phyloP scores from a whole-genome alignment of 345 rosid genomes.

The Murraya paniculata region DNA sequence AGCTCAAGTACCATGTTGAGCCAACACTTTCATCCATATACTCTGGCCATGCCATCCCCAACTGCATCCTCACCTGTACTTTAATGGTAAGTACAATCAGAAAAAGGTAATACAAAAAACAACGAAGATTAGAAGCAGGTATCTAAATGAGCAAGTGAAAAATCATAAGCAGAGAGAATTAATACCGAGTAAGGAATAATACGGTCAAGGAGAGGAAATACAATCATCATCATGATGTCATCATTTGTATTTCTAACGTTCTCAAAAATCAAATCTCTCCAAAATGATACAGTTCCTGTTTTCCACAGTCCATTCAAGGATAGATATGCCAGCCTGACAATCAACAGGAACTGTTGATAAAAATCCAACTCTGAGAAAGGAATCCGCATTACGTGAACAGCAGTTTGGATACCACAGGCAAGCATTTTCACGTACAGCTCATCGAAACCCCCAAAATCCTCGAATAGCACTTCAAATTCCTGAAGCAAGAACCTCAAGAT shows the following conservation, averaged over 20 bases:
- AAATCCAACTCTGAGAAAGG: constrained; percentile 84
- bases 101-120: constrained; percentile 4
- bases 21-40: constrained; percentile 70
- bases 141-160: constrained; percentile 1
- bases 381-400: constrained; percentile 90
- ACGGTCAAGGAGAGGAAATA: constrained; percentile 64
- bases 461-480: constrained; percentile 84
- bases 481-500: constrained; percentile 33
- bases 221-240: constrained; percentile 60
- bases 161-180: constrained; percentile 12
- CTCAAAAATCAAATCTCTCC: constrained; percentile 45
- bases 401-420: constrained; percentile 73
- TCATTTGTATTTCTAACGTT: constrained; percentile 58
- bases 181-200: constrained; percentile 78
- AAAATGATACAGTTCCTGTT: constrained; percentile 40
- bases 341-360: constrained; percentile 69
- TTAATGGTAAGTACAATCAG: constrained; percentile 8
- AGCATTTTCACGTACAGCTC: constrained; percentile 91
- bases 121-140: neutral
- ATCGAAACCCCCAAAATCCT: constrained; percentile 92
- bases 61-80: constrained; percentile 60
- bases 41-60: constrained; percentile 95
- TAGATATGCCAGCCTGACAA: constrained; percentile 45
- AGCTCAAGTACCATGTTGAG: constrained; percentile 80
- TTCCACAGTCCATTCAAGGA: constrained; percentile 60